Evolutionary conservation across 768 basidiomycete species (phyloP), one percentile per base, ranked within the genome.

Genomic region (Rubroboletus pulcherrimus): DNA sequence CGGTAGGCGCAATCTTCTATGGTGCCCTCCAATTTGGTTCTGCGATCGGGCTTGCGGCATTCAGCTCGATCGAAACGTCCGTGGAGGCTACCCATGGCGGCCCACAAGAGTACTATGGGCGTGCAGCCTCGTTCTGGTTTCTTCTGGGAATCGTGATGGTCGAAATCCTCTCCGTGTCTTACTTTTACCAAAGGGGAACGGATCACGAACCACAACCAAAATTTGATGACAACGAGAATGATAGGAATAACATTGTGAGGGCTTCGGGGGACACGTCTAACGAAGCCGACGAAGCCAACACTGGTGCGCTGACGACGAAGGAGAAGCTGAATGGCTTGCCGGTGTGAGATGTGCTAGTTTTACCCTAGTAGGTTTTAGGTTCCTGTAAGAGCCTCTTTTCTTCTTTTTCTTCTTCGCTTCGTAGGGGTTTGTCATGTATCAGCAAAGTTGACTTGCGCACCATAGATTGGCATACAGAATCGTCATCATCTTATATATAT

Each of bases 1-100:
- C 77, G 7, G 75, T 81, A 21, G 79, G 80, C 21, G 83, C 82
- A 17, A 77, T 84, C 38, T 81, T 81, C 72, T 80, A 80, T 54
- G 74, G 75, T 24, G 77, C 79, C 14, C 74, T 82, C 2, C 80
- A 84, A 63, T 69, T 81, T 54, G 81, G 81, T 35, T 74, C 74
- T 9, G 82, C 82, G 5, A 69, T 80, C 30, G 81, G 79, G 19
- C 68, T 79, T 34, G 78, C 83, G 15, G 73, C 74, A 30, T 73
- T 81, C 26, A 75, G 67, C 34, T 77, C 79, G n/a, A 81, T 83
- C 59, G 69, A 79, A 68, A 72, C 74, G 4, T 77, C 76, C 43
- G 69, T 81, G 38, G 71, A 79, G 61, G 55, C 56, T 42, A 60
- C 47, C n/a, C 61, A 70, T 55, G 73, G 71, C 4, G 74, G 73